Base-by-base conservation (phyloP, 2,329 filamentous ascomycete species). In the Ceratocystis harringtonii region DNA sequence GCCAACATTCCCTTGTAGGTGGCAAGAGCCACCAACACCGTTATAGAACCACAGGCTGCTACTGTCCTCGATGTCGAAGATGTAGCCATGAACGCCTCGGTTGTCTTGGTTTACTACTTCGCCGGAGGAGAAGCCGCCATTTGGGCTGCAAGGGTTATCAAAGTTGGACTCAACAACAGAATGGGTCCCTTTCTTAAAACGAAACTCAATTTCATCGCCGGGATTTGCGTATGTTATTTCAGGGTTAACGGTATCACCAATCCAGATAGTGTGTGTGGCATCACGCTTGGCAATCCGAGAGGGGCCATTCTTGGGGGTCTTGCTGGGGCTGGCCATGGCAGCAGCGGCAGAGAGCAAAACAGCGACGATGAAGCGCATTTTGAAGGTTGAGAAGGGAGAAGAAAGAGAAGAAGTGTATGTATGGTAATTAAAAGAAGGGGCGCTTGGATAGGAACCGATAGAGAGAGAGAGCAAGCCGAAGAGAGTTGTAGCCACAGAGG, bases 101-200 rank as follows among this genome's bases (percentile, higher is more conserved):
- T 41, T 41, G 36, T 5, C 36, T 41, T 1, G 4, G 12, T 41
- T 41, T 41, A 0, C 4, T 3, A 41, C 12, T 1, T 41, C 3
- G 44, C 17, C 19, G 6, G 60, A 62, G 5, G 32, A 25, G 12
- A 62, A 62, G 19, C 60, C 60, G 3, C 41, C 41, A 5, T 5
- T 28, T 7, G 76, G 72, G 1, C 77, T 6, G 73, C 79, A 80
- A n/a, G 77, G 77, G 57, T 73, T 68, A 63, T 67, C 74, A 67
- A 79, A 79, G 70, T 70, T 73, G 22, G n/a, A 10, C 10, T 55
- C 6, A 10, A 55, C 22, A 22, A 55, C 50, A 30, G 17, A 22
- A 12, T 55, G 50, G 19, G 12, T 15, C 19, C 50, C 50, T 19
- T 0, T 0, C 2, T 5, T 25, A 2, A 55, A 55, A 10, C 15